These are phyloP conservation scores for Lepidium sativum DNA, from an alignment of 345 rosid species.

Conservation along the genomic window DNA sequence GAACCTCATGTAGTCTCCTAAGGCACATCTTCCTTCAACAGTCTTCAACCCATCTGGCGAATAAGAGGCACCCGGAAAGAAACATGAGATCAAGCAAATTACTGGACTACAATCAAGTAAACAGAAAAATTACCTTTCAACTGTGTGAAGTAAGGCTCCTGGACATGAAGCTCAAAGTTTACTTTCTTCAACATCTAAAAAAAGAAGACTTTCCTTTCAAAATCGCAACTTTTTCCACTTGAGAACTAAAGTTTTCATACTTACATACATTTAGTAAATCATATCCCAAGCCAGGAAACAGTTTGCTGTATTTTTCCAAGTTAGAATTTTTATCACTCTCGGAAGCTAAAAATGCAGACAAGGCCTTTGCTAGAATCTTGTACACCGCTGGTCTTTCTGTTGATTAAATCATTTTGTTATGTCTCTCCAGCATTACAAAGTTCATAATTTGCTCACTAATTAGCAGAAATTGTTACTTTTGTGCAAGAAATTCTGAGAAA, in stretches of 20 bases:
- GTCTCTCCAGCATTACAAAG: not conserved
- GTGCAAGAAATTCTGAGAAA: too few species aligned
- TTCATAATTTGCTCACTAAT: not conserved
- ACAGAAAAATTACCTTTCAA: conserved; percentile 37
- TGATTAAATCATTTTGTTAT: not conserved
- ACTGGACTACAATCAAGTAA: not conserved
- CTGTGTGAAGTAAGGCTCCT: conserved; percentile 65
- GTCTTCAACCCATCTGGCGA: conserved; percentile 60
- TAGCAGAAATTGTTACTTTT: too few species aligned
- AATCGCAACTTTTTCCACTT: not conserved
- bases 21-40: conserved; percentile 79
- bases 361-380: conserved; percentile 36
- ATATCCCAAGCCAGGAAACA: conserved; percentile 31
- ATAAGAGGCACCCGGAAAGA: not conserved
- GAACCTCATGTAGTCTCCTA: conserved; percentile 55
- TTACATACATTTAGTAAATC: conserved; percentile 37
- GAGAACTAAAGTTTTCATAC: not conserved
- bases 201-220: not conserved
- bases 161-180: conserved; percentile 61
- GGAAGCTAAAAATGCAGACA: conserved; percentile 34
- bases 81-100: not conserved
- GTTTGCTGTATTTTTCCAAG: conserved; percentile 22
- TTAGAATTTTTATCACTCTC: conserved; percentile 17
- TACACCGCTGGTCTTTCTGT: conserved; percentile 30
- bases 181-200: conserved; percentile 46